Evolutionary conservation across 129 eudicot species (phyloP), one percentile per base, ranked within the genome.

Genomic region (Helichrysum umbraculigerum): DNA sequence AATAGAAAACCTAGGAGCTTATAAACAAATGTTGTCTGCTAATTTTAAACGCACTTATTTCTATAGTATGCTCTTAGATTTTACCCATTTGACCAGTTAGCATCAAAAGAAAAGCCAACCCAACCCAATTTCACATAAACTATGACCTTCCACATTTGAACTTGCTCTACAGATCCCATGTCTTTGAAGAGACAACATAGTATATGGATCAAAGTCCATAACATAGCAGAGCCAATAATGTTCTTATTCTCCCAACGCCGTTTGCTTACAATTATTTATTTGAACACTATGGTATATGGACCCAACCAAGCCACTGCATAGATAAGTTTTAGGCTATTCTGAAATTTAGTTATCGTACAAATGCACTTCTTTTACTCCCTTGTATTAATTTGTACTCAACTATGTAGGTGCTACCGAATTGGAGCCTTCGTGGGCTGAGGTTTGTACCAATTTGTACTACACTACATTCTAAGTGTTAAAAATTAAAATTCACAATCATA

Each of bases 401-500:
- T 72, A 67, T 76, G 85, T 85, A 92, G 97, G 97, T 75, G 96
- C 97, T 62, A 89, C 92, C 76, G 83, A 83, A 72, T 79, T 92
- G 91, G 97, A 92, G 76, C 92, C 96, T 51, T 80, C 81, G 66
- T 92, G 97, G 97, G 85, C 96, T 4, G 97, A 92, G 97, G 97
- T 92, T 75, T 79, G 83, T 81, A 42, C 54, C 72, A 12, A 10
- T 59, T 73, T 75, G 20, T 52, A 1, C 34, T 44, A 42, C 34
- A 63, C 25, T 25, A 34, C 54, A 20, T 68, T 70, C 70, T 59
- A 35, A 19, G 6, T 17, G 3, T 44, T 44, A 3, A 11, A 25
- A 11, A 3, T 12, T 44, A 12, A 14, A 44, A 44, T 44, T 44
- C 17, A 0, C 17, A 44, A 44, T 44, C 52, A 44, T 44, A 11